A percentile compares a stretch with the other conserved stretches of the same genome.
Evolutionary conservation across 2,329 filamentous ascomycete genomes (phyloP).

Genomic region (Penicillium sp.): DNA sequence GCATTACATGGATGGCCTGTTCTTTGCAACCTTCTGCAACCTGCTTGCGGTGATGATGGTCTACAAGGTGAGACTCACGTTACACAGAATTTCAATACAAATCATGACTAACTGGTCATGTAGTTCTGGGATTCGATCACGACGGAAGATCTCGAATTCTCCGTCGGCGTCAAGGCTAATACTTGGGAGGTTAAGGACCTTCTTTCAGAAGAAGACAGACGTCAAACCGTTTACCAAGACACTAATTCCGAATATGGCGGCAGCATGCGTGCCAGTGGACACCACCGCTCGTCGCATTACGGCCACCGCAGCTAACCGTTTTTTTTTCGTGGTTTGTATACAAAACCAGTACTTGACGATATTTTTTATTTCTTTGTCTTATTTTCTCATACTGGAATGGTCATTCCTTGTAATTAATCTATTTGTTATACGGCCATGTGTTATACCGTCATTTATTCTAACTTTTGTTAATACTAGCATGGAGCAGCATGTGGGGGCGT

Average conservation of each 20-base stretch:
- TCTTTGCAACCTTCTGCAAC: slow-evolving; percentile 93
- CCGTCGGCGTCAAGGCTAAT: slow-evolving; percentile 89
- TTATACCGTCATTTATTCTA: background rate
- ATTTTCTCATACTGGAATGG: background rate
- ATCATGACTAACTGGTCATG: slow-evolving; percentile 28
- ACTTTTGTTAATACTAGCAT: background rate
- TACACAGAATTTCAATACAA: background rate
- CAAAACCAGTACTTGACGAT: slow-evolving; percentile 15
- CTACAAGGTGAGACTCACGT: slow-evolving; percentile 71
- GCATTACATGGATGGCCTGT: slow-evolving; percentile 92
- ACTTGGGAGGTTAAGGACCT: slow-evolving; percentile 98
- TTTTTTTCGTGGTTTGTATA: slow-evolving; percentile 10
- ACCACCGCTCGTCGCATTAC: slow-evolving; percentile 41
- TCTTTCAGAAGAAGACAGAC: slow-evolving; percentile 75
- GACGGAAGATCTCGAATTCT: slow-evolving; percentile 96
- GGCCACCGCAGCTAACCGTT: slow-evolving; percentile 34
- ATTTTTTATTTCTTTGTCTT: slow-evolving; percentile 6
- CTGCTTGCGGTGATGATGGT: slow-evolving; percentile 98
- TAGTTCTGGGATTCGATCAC: slow-evolving; percentile 99
- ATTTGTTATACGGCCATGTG: background rate
- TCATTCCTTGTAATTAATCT: background rate
- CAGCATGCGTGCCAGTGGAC: slow-evolving; percentile 38
- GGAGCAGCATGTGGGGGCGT: background rate
- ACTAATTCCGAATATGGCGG: slow-evolving; percentile 46
- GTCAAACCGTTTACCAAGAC: slow-evolving; percentile 70